These are phyloP conservation scores for Candida germanica DNA, from an alignment of 805 yeast genomes.

Conservation along the genomic window DNA sequence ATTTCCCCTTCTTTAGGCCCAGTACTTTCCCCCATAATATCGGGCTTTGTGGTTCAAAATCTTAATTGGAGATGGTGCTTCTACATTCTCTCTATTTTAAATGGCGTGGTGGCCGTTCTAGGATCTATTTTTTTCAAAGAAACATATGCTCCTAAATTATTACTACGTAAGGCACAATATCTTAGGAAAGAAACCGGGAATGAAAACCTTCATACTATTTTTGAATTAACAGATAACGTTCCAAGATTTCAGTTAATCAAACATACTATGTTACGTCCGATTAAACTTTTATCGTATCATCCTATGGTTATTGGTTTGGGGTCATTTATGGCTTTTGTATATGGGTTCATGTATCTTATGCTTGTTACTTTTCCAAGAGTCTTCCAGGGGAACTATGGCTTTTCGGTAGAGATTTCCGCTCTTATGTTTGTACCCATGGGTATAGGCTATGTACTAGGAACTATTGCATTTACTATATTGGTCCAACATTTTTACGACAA, in stretches of 20 bases:
- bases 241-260: conserved; percentile 12
- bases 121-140: conserved; percentile 31
- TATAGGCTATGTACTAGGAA: conserved; percentile 32
- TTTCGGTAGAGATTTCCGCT: conserved; percentile 28
- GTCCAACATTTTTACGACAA: conserved; percentile 24
- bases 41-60: conserved; percentile 32
- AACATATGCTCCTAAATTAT: conserved; percentile 35
- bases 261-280: conserved; percentile 30
- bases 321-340: conserved; percentile 39
- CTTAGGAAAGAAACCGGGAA: conserved; percentile 35
- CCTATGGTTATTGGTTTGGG: conserved; percentile 41
- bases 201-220: conserved; percentile 34
- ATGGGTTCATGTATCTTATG: conserved; percentile 42
- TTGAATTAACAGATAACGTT: conserved; percentile 29
- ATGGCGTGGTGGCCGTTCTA: conserved; percentile 29
- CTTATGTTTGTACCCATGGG: conserved; percentile 42
- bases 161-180: conserved; percentile 23
- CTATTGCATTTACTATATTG: conserved; percentile 26
- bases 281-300: conserved; percentile 30
- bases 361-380: conserved; percentile 37
- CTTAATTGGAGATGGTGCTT: conserved; percentile 38
- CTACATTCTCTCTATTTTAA: conserved; percentile 32
- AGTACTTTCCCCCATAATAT: conserved; percentile 36
- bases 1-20: conserved; percentile 39
- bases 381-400: conserved; percentile 29